Evolutionary conservation across 2,329 filamentous ascomycete species (phyloP).

Genomic region (Aspergillus persii): DNA sequence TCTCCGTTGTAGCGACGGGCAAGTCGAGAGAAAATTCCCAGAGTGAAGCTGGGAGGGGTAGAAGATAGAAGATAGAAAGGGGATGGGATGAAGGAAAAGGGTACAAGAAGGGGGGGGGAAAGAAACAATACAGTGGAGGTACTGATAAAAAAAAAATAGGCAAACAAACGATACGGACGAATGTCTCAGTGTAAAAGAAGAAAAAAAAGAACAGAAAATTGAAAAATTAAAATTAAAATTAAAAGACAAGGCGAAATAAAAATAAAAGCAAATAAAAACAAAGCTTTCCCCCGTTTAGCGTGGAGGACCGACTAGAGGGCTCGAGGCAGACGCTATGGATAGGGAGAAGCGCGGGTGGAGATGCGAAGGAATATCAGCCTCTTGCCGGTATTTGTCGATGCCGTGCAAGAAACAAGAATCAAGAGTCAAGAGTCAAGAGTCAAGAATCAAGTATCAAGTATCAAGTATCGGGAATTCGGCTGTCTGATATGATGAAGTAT

Average conservation of each 20-base stretch:
- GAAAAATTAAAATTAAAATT: background rate
- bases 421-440: too few relatives aligned
- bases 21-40: slow-evolving; percentile 8
- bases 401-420: too few relatives aligned
- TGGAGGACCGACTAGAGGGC: background rate
- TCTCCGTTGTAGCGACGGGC: slow-evolving; percentile 1
- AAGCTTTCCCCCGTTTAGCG: background rate
- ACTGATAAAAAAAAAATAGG: background rate
- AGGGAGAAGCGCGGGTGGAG: background rate
- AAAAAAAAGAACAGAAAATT: background rate
- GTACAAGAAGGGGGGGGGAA: background rate
- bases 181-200: background rate
- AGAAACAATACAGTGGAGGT: background rate
- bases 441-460: too few relatives aligned
- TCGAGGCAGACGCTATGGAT: background rate
- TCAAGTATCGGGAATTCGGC: too few relatives aligned
- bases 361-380: background rate
- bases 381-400: background rate
- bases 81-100: background rate
- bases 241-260: background rate
- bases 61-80: background rate
- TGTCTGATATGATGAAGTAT: too few relatives aligned
- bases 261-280: too few relatives aligned
- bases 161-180: background rate
- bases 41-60: slow-evolving; percentile 11